phyloP scores from a whole-genome alignment of 768 basidiomycete species.

The Gymnopilus junonius region DNA sequence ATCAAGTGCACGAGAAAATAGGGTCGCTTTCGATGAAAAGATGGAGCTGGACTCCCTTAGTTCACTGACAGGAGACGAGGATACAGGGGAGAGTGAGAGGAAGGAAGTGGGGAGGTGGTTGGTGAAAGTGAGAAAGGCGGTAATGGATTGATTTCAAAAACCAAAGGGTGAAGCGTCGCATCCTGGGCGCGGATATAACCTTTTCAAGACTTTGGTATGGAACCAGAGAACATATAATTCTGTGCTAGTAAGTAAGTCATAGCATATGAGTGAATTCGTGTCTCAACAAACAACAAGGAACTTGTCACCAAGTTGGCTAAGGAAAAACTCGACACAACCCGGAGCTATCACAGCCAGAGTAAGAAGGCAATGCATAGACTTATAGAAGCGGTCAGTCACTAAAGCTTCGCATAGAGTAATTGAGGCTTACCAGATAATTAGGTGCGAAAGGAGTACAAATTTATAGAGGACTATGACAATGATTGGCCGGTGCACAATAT shows the following conservation, averaged over 20 bases:
- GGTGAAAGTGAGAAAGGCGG: background rate
- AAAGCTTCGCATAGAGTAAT: background rate
- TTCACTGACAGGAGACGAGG: background rate
- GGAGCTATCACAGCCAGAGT: constrained; percentile 6
- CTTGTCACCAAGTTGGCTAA: constrained; percentile 9
- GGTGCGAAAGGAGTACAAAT: constrained; percentile 1
- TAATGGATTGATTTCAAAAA: background rate
- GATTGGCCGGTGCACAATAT: constrained; percentile 2
- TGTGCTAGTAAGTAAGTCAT: background rate
- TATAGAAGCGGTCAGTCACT: background rate
- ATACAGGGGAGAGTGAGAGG: background rate
- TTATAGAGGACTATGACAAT: constrained; percentile 5
- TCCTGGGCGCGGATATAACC: constrained; percentile 1
- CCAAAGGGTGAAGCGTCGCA: constrained; percentile 4
- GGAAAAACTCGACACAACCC: constrained; percentile 4
- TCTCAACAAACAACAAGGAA: background rate
- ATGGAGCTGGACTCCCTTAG: background rate
- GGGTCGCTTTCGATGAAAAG: background rate
- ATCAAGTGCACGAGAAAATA: background rate
- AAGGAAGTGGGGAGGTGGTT: background rate
- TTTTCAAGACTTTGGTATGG: background rate
- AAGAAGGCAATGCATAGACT: constrained; percentile 1
- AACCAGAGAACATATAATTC: constrained; percentile 2
- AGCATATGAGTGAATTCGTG: background rate
- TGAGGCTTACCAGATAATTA: background rate